Percentiles rank a stretch among this genome's conserved stretches.
Evolutionary conservation across 805 yeast genomes (phyloP).

Genomic region (Ogataea trehalophila): DNA sequence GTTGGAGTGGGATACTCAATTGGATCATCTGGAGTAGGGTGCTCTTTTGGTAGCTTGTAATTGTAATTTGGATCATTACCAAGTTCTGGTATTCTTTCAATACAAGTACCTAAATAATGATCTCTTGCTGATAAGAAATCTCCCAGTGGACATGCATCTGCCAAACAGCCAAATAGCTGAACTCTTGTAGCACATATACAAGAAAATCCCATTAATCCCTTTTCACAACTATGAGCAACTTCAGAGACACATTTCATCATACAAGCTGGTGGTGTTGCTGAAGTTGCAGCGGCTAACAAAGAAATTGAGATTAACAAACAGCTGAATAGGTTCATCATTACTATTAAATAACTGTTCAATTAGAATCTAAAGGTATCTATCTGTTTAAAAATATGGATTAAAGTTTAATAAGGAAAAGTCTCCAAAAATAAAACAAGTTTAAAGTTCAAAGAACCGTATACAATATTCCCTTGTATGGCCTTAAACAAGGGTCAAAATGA

Average conservation of each 20-base stretch:
- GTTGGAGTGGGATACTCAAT: not conserved
- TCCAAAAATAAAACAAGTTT: too few relatives aligned
- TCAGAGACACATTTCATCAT: slow-evolving; percentile 18
- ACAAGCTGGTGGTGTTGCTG: slow-evolving; percentile 25
- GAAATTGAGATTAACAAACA: too few relatives aligned
- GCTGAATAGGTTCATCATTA: too few relatives aligned
- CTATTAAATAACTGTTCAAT: too few relatives aligned
- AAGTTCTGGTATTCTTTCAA: slow-evolving; percentile 31
- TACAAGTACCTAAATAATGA: slow-evolving; percentile 44
- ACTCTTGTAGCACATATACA: slow-evolving; percentile 32
- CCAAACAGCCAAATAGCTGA: slow-evolving; percentile 34
- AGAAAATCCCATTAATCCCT: slow-evolving; percentile 25
- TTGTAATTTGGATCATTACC: slow-evolving; percentile 20
- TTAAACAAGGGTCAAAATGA: too few relatives aligned
- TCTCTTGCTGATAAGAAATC: slow-evolving; percentile 42
- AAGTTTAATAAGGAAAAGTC: too few relatives aligned
- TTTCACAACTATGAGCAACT: slow-evolving; percentile 17
- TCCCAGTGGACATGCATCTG: slow-evolving; percentile 39
- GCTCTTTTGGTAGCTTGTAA: slow-evolving; percentile 6
- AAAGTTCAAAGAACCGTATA: too few relatives aligned
- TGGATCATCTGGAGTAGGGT: not conserved
- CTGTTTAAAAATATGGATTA: too few relatives aligned
- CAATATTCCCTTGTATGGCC: too few relatives aligned
- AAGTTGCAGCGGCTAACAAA: not conserved
- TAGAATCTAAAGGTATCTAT: too few relatives aligned